These are phyloP conservation scores for Ehretia macrophylla DNA, from an alignment of 257 asterid species.

Conservation along the genomic window DNA sequence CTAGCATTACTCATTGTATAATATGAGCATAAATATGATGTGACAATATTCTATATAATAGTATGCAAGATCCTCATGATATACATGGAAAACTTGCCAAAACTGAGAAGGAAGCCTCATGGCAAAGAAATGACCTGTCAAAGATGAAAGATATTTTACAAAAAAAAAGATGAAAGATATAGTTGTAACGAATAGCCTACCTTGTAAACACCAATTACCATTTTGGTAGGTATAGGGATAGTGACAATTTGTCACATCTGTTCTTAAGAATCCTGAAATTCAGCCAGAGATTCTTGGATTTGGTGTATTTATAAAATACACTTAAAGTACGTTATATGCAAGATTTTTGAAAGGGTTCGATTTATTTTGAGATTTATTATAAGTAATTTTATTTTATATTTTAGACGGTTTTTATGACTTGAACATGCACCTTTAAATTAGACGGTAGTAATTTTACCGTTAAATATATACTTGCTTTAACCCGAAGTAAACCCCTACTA, in stretches of 20 bases:
- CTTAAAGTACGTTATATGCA: too few species aligned
- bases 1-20: too few species aligned
- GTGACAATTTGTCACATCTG: background rate
- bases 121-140: background rate
- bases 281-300: too few species aligned
- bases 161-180: too few species aligned
- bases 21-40: background rate
- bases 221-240: background rate
- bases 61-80: background rate
- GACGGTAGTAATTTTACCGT: too few species aligned
- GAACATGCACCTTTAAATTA: too few species aligned
- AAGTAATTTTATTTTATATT: too few species aligned
- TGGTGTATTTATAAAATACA: too few species aligned
- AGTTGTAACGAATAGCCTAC: background rate
- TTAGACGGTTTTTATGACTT: too few species aligned
- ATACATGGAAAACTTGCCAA: background rate
- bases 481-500: background rate
- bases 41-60: background rate
- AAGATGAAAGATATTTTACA: too few species aligned
- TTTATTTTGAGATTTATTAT: too few species aligned
- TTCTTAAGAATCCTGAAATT: background rate
- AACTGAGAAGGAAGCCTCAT: background rate
- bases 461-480: background rate
- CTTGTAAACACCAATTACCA: background rate
- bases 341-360: too few species aligned